Evolutionary conservation across 176 grass and related monocot genomes (phyloP).

Genomic region (Triticum aestivum): IWGSC_CS_RefSeq_v2.1 NC_057811.1:339930779-339931278

Average conservation of each 20-base stretch:
- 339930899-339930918: neutral
- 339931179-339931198: neutral
- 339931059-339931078: neutral
- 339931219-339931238: neutral
- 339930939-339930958: neutral
- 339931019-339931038: neutral
- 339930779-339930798: neutral
- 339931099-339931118: neutral
- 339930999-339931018: neutral
- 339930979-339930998: neutral
- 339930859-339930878: neutral
- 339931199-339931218: neutral
- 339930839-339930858: neutral
- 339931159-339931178: neutral
- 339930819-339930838: neutral
- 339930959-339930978: neutral
- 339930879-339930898: neutral
- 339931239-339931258: neutral
- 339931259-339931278: neutral
- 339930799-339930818: too few species aligned
- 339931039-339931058: neutral
- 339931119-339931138: conserved; percentile 1
- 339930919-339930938: neutral
- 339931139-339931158: neutral
- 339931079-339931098: neutral